Conservation (phyloP, 352 stramenopile genomes). For the Globisporangium uncinulatum region DNA sequence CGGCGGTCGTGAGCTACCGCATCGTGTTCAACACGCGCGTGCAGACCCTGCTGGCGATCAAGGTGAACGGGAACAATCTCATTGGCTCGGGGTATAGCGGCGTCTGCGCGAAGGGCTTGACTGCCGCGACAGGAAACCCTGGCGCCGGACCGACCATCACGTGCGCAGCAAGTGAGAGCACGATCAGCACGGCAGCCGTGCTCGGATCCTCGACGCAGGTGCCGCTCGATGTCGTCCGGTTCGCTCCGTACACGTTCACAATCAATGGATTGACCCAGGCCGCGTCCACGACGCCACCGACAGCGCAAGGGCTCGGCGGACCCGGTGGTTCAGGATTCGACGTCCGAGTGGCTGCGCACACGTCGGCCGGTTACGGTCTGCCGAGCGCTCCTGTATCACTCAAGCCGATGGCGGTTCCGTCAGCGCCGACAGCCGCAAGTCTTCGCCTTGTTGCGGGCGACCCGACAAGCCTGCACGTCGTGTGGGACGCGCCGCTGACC, state of each 20-base stretch:
- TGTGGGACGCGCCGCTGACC: slow-evolving; percentile 80
- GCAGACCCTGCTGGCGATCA: slow-evolving; percentile 20
- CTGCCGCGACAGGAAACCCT: slow-evolving; percentile 19
- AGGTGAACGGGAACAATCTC: slow-evolving; percentile 30
- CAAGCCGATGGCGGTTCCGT: slow-evolving; percentile 88
- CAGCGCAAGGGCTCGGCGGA: slow-evolving; percentile 25
- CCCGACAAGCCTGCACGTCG: slow-evolving; percentile 68
- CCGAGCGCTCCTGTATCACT: slow-evolving; percentile 46
- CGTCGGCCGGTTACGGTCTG: slow-evolving; percentile 53
- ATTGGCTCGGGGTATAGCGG: slow-evolving; percentile 26
- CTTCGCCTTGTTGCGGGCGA: slow-evolving; percentile 72
- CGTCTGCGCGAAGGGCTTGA: slow-evolving; percentile 44
- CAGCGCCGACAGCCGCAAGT: slow-evolving; percentile 59
- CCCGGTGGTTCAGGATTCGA: slow-evolving; percentile 41
- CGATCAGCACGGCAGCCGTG: slow-evolving; percentile 21
- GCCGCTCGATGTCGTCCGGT: slow-evolving; percentile 38
- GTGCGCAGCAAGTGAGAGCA: slow-evolving; percentile 46
- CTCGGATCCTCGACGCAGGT: slow-evolving; percentile 29
- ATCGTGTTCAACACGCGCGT: slow-evolving; percentile 61
- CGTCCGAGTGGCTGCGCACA: slow-evolving; percentile 62
- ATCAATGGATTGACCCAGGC: slow-evolving; percentile 43
- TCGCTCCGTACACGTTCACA: slow-evolving; percentile 47
- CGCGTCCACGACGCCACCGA: slow-evolving; percentile 24
- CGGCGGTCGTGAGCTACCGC: slow-evolving; percentile 32
- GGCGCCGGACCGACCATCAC: slow-evolving; percentile 25